These are phyloP conservation scores for Pythium aquatile DNA, from an alignment of 352 stramenopile species.

Conservation along the genomic window DNA sequence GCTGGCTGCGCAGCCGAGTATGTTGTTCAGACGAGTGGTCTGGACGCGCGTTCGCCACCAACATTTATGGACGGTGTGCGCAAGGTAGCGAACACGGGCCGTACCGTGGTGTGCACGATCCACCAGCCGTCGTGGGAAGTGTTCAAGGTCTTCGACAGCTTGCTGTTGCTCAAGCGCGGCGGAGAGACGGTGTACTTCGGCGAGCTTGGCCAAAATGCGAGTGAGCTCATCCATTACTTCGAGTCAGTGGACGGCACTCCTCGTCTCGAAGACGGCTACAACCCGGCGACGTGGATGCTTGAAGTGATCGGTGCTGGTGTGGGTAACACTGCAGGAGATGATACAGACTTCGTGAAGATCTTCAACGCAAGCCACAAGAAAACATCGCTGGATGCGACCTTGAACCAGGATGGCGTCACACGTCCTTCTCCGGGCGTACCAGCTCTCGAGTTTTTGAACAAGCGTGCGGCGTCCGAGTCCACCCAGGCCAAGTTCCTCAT, in stretches of 20 bases:
- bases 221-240: slow-evolving; percentile 48
- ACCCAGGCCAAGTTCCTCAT: slow-evolving; percentile 25
- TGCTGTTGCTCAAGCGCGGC: slow-evolving; percentile 27
- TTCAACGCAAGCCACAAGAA: slow-evolving; percentile 9
- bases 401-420: slow-evolving; percentile 10
- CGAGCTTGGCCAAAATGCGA: slow-evolving; percentile 21
- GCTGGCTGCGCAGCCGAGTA: slow-evolving; percentile 70
- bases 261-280: slow-evolving; percentile 32
- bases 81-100: slow-evolving; percentile 55
- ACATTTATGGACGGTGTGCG: slow-evolving; percentile 82
- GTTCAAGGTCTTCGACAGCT: slow-evolving; percentile 30
- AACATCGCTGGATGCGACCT: slow-evolving; percentile 4
- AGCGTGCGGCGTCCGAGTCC: slow-evolving; percentile 12
- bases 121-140: slow-evolving; percentile 30
- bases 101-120: slow-evolving; percentile 31
- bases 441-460: slow-evolving; percentile 20
- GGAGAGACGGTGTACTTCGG: slow-evolving; percentile 30
- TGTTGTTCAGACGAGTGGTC: slow-evolving; percentile 86
- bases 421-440: slow-evolving; percentile 1
- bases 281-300: slow-evolving; percentile 56
- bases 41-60: slow-evolving; percentile 84
- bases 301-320: slow-evolving; percentile 50
- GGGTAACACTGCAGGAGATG: slow-evolving; percentile 12
- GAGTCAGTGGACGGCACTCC: slow-evolving; percentile 36
- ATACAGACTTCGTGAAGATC: slow-evolving; percentile 16